phyloP scores from a whole-genome alignment of 768 basidiomycete genomes.

The Termitomyces sp. region DNA sequence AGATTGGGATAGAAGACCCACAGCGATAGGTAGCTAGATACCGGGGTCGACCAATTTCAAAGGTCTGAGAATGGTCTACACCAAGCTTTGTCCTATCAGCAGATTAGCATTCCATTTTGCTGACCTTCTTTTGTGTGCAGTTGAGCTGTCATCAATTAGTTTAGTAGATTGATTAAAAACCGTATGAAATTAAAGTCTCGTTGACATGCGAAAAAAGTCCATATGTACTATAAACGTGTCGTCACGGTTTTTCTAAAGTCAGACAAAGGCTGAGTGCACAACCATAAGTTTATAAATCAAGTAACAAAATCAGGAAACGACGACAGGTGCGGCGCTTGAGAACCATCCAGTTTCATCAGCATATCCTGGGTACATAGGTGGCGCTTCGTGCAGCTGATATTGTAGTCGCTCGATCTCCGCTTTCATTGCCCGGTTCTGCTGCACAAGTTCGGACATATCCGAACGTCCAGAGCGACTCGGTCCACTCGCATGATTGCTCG shows the following conservation, averaged over 20 bases:
- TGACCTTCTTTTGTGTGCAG: too few relatives aligned
- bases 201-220: too few relatives aligned
- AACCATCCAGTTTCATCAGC: not conserved
- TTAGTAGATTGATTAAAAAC: too few relatives aligned
- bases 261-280: not conserved
- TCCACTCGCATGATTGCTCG: not conserved
- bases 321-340: not conserved
- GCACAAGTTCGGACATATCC: not conserved
- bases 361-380: slow-evolving; percentile 10
- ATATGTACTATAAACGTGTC: not conserved
- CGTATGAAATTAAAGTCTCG: too few relatives aligned
- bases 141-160: too few relatives aligned
- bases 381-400: slow-evolving; percentile 10
- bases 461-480: not conserved
- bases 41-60: too few relatives aligned
- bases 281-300: not conserved
- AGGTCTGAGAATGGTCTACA: too few relatives aligned
- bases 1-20: too few relatives aligned
- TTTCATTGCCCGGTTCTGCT: slow-evolving; percentile 8
- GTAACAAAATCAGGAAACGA: not conserved
- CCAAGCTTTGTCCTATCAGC: too few relatives aligned
- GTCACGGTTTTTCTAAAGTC: not conserved
- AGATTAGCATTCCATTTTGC: too few relatives aligned
- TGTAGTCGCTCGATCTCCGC: slow-evolving; percentile 10
- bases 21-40: too few relatives aligned